Conservation (phyloP, 306 rosid genomes). For the Lotus japonicus region DNA sequence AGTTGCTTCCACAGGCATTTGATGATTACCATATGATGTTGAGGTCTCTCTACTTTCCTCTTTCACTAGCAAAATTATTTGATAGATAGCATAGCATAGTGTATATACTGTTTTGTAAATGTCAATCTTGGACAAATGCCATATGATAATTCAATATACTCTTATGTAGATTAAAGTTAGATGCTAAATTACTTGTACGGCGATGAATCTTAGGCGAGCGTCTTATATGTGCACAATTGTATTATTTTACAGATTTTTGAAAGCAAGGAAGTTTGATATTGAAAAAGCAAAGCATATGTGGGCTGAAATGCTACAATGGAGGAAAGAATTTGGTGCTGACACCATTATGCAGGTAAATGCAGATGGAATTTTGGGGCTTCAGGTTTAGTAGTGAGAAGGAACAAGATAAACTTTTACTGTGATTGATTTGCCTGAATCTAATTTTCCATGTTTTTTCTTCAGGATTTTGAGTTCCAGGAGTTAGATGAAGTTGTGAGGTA, state of each 20-base stretch:
- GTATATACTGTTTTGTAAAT: too few species aligned
- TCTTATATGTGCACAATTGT: not conserved
- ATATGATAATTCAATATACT: not conserved
- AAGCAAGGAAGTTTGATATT: slow-evolving; percentile 88
- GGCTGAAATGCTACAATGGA: slow-evolving; percentile 97
- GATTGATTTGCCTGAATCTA: not conserved
- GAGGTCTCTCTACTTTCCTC: too few species aligned
- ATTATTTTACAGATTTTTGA: slow-evolving; percentile 58
- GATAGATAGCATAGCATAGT: too few species aligned
- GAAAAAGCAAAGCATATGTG: slow-evolving; percentile 97
- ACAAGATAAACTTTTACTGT: too few species aligned
- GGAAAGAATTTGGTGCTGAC: slow-evolving; percentile 78
- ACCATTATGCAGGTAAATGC: slow-evolving; percentile 64
- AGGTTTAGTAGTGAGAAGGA: too few species aligned
- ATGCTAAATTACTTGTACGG: not conserved
- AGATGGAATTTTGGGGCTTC: slow-evolving; percentile 1
- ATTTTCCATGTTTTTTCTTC: slow-evolving; percentile 13
- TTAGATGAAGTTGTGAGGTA: slow-evolving; percentile 65
- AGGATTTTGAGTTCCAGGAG: slow-evolving; percentile 92
- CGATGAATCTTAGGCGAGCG: not conserved
- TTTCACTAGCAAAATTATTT: too few species aligned
- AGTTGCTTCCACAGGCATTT: slow-evolving; percentile 60
- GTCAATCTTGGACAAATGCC: too few species aligned
- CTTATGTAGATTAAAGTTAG: not conserved
- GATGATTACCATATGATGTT: slow-evolving; percentile 97